Evolutionary conservation across 2,329 filamentous ascomycete species (phyloP), one percentile per base, ranked within the genome.

Genomic region (Aspergillus ustus): DNA sequence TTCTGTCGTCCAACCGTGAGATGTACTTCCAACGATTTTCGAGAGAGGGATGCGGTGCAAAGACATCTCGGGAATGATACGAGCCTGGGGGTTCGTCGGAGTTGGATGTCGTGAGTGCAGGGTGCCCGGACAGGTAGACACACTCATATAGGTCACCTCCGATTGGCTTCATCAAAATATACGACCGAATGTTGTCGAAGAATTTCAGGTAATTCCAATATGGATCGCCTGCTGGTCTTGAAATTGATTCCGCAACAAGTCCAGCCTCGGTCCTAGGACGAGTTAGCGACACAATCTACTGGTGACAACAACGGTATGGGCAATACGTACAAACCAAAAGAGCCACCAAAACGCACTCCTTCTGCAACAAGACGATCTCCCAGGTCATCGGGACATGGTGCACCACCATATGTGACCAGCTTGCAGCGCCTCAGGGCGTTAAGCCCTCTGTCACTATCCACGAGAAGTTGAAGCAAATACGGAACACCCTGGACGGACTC

Each of bases 131-230:
- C 3, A 76, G 64, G 45, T 75, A 75, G 5, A 75, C 73, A 8
- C 69, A 72, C 51, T 76, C 73, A 19, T 68, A 75, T 0, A 76
- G 65, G 0, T 59, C 51, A 0, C 66, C 58, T 0, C 67, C 64
- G 4, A 75, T 53, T 0, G 75, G 74, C 50, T 76, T 76, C 72
- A 81, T 80, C 63, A 69, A 68, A 52, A 81, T 72, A 57, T 78
- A 76, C 1, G 72, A 63, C 5, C 62, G 66, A 11, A 80, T 66
- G 51, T 75, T 75, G 17, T 73, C 72, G 45, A 77, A 80, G 19
- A 77, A 76, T 15, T 72, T 69, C 52, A 82, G 61, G 61, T 81
- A 81, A 31, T 78, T 75, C 80, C 80, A 82, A n/a, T 74, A 70
- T 15, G 76, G 73, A 50, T 80, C 77, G 2, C 65, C 71, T 3